phyloP scores from a whole-genome alignment of 148 eudicot species.

The Chenopodium quinoa region DNA sequence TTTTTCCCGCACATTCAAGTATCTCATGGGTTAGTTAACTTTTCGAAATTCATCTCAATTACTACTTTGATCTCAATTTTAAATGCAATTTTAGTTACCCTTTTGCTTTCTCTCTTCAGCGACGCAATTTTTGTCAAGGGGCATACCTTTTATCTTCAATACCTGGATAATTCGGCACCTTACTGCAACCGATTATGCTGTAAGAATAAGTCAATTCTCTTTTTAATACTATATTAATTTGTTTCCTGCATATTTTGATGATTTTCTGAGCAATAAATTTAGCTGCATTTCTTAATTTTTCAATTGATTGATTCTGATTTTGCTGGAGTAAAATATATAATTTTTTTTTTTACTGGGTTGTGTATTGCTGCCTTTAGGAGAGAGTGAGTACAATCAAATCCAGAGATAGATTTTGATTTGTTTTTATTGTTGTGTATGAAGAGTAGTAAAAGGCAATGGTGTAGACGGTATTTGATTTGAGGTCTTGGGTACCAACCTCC shows the following conservation, averaged over 20 bases:
- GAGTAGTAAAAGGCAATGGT: too few relatives aligned
- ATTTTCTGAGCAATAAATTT: too few relatives aligned
- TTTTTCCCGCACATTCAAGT: slow-evolving; percentile 89
- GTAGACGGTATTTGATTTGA: too few relatives aligned
- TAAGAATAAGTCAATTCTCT: slow-evolving; percentile 25
- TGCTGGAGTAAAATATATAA: slow-evolving; percentile 1
- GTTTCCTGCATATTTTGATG: slow-evolving; percentile 46
- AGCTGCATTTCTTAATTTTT: too few relatives aligned
- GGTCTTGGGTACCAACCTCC: too few relatives aligned
- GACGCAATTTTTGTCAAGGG: slow-evolving; percentile 87
- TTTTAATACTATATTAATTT: not conserved
- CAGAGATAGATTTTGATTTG: too few relatives aligned
- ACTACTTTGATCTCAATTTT: not conserved
- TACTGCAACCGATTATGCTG: slow-evolving; percentile 50
- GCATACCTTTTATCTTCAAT: slow-evolving; percentile 89
- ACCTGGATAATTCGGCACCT: slow-evolving; percentile 95
- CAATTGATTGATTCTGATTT: too few relatives aligned
- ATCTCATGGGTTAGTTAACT: slow-evolving; percentile 60
- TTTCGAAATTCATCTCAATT: not conserved
- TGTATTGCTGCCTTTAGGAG: slow-evolving; percentile 7
- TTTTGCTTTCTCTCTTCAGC: slow-evolving; percentile 38
- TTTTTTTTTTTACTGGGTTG: too few relatives aligned
- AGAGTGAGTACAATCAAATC: too few relatives aligned
- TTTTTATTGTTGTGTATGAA: too few relatives aligned
- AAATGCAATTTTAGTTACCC: not conserved